Percentiles rank a stretch among this genome's conserved stretches.
These are phyloP conservation scores for Colletotrichum theobromicola DNA, from an alignment of 2,329 filamentous ascomycete species.

Conservation along the genomic window DNA sequence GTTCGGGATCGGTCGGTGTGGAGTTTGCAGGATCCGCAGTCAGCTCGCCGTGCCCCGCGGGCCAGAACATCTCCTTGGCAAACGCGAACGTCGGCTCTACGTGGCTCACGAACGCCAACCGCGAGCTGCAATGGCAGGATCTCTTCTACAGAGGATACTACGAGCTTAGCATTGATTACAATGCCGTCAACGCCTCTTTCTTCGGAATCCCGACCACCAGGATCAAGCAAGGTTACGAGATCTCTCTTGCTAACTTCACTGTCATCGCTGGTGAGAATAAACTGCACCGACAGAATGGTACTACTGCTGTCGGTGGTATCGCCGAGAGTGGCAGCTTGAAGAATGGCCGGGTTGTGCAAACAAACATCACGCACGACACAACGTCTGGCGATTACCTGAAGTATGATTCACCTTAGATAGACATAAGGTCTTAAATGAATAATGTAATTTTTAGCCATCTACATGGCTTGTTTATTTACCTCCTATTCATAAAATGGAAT, in stretches of 20 bases:
- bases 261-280: conserved; percentile 66
- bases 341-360: conserved; percentile 44
- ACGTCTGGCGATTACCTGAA: background rate
- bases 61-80: background rate
- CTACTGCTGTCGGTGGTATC: conserved; percentile 40
- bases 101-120: conserved; percentile 46
- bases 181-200: conserved; percentile 66
- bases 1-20: conserved; percentile 62
- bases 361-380: conserved; percentile 56
- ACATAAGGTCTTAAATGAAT: background rate
- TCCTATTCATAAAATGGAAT: background rate
- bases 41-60: background rate
- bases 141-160: conserved; percentile 78
- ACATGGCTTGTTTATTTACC: fast-evolving
- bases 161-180: conserved; percentile 62
- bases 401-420: background rate
- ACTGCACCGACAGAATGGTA: conserved; percentile 42
- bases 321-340: conserved; percentile 62
- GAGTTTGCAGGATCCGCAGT: conserved; percentile 74
- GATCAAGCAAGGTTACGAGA: conserved; percentile 66
- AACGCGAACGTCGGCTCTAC: background rate
- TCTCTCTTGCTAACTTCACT: conserved; percentile 73
- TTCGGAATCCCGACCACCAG: conserved; percentile 61
- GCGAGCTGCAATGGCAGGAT: conserved; percentile 75
- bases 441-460: background rate